Evolutionary conservation across 176 grass and related monocot species (phyloP), one percentile per base, ranked within the genome.

Genomic region (bread wheat (Triticum aestivum)): DNA sequence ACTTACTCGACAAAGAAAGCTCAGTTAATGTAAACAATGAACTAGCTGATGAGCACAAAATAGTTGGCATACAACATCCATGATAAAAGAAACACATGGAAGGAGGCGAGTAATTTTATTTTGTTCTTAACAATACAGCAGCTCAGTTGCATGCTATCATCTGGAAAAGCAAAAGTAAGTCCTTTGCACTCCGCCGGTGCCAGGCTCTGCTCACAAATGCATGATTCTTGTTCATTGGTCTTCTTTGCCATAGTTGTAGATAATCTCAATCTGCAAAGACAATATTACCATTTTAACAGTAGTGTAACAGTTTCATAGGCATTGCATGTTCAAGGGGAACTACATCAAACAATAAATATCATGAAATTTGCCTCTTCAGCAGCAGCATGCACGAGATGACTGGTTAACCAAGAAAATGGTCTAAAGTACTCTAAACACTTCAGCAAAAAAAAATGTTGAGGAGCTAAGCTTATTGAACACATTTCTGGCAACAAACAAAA

Each of bases 211-310:
- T 70, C 80, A 41, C 37, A 63, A 29, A 80, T 44, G 80, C 33
- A 76, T 42, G 21, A 73, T 71, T 20, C 42, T 35, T 67, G 69
- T 47, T 80, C 59, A 80, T 11, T 70, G 18, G 23, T 99, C 92
- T 84, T 99, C 97, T 81, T 93, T 99, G 74, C 97, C 97, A 85
- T 93, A 96, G 73, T 99, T 79, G 82, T 96, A 91, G 58, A 96
- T 45, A 44, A 99, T 93, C 87, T 99, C 97, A 33, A 99, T 99
- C 97, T 99, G 90, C 79, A 94, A 45, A 12, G 54, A 3, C 4
- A 63, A 52, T 12, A 51, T 61, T 61, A 27, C 7, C 29, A 75
- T 15, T 10, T 75, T 23, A 74, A 64, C 21, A 30, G 61, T 42
- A 74, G 17, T 62, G 64, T 9, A 32, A 14, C 30, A 45, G 2